These are phyloP conservation scores for Thalassia testudinum DNA, from an alignment of 116 monocot genomes.

Conservation along the genomic window DNA sequence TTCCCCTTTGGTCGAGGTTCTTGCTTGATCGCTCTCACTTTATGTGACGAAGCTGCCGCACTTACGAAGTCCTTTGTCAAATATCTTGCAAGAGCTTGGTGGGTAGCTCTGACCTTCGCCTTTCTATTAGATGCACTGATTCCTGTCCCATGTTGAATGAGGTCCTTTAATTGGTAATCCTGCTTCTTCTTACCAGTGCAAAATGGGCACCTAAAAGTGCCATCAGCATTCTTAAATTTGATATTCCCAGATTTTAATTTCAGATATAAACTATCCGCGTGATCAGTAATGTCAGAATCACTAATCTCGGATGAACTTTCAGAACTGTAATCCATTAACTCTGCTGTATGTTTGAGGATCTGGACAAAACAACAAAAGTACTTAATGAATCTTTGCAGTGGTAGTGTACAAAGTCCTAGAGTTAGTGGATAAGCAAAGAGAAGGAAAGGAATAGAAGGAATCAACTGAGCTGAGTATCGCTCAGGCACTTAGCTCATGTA, in stretches of 20 bases:
- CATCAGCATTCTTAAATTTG: slow-evolving; percentile 23
- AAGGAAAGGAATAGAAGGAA: too few relatives aligned
- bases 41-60: slow-evolving; percentile 5
- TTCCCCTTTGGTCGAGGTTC: slow-evolving; percentile 8
- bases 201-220: slow-evolving; percentile 60
- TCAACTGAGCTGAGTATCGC: too few relatives aligned
- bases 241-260: slow-evolving; percentile 22
- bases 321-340: background rate
- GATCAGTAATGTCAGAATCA: slow-evolving; percentile 54
- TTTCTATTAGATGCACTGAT: slow-evolving; percentile 23
- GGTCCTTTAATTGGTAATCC: slow-evolving; percentile 52
- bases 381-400: too few relatives aligned
- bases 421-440: too few relatives aligned
- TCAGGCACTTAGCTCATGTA: too few relatives aligned
- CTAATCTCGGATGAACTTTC: slow-evolving; percentile 16
- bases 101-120: slow-evolving; percentile 32
- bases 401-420: too few relatives aligned
- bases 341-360: too few relatives aligned
- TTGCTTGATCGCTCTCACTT: slow-evolving; percentile 4
- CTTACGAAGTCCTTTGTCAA: slow-evolving; percentile 17
- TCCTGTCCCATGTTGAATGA: slow-evolving; percentile 53
- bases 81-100: slow-evolving; percentile 41
- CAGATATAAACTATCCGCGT: slow-evolving; percentile 24
- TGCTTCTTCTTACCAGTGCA: slow-evolving; percentile 65
- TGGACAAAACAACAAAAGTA: too few relatives aligned